Base-by-base conservation (phyloP, 139 green algal genomes). In the Cymbomonas tetramitiformis region DNA sequence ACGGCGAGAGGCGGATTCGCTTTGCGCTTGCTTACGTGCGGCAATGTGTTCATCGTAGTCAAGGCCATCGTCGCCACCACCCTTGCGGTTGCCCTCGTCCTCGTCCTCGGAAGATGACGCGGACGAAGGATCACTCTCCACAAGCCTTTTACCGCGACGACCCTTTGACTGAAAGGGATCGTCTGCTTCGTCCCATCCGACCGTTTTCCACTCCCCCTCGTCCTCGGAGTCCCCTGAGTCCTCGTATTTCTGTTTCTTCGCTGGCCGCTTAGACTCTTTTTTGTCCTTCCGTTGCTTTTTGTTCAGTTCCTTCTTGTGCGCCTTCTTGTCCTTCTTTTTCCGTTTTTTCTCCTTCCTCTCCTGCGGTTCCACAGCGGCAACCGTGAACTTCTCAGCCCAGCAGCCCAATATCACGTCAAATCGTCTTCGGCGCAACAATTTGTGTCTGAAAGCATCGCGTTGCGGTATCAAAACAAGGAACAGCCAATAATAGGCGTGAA, bases 221-320 rank as follows among this genome's bases (percentile, higher is more conserved):
- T 31, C 7, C 12, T 5, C 36, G 47, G 6, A 46, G 47, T 7
- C 24, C 58, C n/a, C 38, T 29, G 43, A 47, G 23, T 19, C 34
- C 18, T 21, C 23, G 21, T 34, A 2, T 15, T 36, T 12, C 15
- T 28, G 23, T 36, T 23, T 24, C 25, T 33, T 32, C 19, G n/a
- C 1, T 46, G 25, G 38, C 23, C 34, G 8, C 6, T 25, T 48
- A 3, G n/a, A n/a, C n/a, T 50, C 57, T 21, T 41, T 41, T 3
- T 58, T 61, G 51, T 58, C 49, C 24, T 49, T 32, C 58, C 56
- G 63, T 19, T 54, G 58, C 51, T 58, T 48, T 36, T 62, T 65
- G 40, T 74, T 78, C 9, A 65, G 39, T 44, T 68, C 47, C 64
- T 72, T 76, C 46, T 78, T 78, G 32, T 54, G 23, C 30, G 63